phyloP scores from a whole-genome alignment of 345 rosid genomes.

The Linum lewisii region DNA sequence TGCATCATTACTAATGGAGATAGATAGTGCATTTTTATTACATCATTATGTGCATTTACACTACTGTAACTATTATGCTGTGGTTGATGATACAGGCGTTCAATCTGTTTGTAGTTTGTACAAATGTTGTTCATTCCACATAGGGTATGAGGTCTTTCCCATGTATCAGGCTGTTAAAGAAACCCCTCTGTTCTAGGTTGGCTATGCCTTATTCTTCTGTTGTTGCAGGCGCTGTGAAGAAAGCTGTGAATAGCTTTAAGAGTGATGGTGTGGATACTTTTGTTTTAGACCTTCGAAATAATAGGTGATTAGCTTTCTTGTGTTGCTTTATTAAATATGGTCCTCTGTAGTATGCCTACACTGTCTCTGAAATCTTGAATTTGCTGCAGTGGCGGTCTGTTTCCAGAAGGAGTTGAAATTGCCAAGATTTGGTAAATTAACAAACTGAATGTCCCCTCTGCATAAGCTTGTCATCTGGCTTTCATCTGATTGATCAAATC shows the following conservation, averaged over 20 bases:
- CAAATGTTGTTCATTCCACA: no score
- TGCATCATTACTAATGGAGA: no score
- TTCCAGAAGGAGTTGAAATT: conserved; percentile 94
- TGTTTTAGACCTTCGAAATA: conserved; percentile 91
- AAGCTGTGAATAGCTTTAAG: conserved; percentile 68
- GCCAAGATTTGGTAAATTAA: conserved; percentile 79
- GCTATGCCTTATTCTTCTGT: conserved; percentile 10
- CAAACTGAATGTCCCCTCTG: background rate
- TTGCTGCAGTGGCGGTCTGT: conserved; percentile 88
- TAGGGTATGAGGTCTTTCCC: no score
- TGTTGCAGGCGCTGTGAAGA: conserved; percentile 65
- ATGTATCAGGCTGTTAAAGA: no score
- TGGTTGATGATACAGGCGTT: no score
- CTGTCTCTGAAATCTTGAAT: conserved; percentile 30
- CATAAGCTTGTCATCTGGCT: no score
- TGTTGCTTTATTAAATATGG: no score
- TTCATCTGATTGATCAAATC: background rate
- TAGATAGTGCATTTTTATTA: no score
- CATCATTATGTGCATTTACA: no score
- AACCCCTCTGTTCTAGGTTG: background rate
- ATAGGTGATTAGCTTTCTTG: conserved; percentile 54
- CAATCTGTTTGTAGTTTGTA: no score
- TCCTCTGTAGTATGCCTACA: conserved; percentile 6
- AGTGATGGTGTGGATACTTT: conserved; percentile 61
- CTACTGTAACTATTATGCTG: no score